Base-by-base conservation (phyloP, 2,329 filamentous ascomycete genomes). In the Fusarium tricinctum region DNA sequence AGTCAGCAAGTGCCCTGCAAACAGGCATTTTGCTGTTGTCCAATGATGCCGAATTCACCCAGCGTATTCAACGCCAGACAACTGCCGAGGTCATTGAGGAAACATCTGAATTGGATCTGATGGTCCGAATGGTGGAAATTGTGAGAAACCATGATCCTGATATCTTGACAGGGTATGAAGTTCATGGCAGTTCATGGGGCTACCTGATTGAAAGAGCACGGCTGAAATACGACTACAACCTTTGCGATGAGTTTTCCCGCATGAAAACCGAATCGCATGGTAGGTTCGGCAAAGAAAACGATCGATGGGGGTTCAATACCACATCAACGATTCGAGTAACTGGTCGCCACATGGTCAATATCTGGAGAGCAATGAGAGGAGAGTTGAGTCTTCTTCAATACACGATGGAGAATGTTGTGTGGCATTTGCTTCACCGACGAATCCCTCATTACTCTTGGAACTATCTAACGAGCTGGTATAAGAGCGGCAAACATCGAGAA, bases 301-400 rank as follows among this genome's bases (percentile, higher is more conserved):
- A 97, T 77, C 87, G 89, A 68, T 98, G 95, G 95, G 95, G 94
- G 0, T 97, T 97, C 81, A 96, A 93, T 66, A 94, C 94, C 54
- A 97, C 94, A 0, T 97, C 94, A 3, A 95, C 93, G 4, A 94
- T 98, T 70, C 89, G 90, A 58, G 88, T 99, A n/a, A 97, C 94
- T 0, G 96, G 96, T 7, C 87, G 96, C 64, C 95, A 98, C 76
- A 93, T 97, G 85, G 94, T 99, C 81, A 98, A 98, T 72, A 92
- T 98, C 45, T 98, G 96, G 94, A 88, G 95, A 72, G 94, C 94
- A 1, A 97, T 99, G 94, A 88, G 93, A 59, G 88, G 91, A n/a
- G 95, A 97, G 79, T 81, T 99, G 28, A 97, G 94, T 71, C 82
- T 99, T 28, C 85, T 97, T 13, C 94, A 97, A 76, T 98, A 99